Base-by-base conservation (phyloP, 23 red algal genomes). In the Pyropia haitanensis region DNA sequence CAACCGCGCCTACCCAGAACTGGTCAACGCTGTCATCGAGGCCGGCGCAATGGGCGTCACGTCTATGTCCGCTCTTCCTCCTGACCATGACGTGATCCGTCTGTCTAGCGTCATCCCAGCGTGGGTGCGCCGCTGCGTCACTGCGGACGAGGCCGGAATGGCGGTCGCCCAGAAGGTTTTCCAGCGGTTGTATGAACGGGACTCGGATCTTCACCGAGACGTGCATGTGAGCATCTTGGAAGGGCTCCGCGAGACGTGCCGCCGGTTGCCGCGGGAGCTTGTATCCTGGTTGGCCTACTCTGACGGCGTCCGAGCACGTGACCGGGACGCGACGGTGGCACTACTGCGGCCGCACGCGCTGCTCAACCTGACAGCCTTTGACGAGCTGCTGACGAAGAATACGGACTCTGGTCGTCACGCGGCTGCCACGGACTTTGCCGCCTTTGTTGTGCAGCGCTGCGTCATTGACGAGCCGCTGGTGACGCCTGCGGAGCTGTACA, bases 81-180 rank as follows among this genome's bases (percentile, higher is more conserved):
- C 55, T 24, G 83, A 88, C 57, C 83, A 88, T 55, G 73, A 79
- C 27, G 64, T 88, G 63, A 65, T 80, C 53, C 31, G 39, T 10
- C 56, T 81, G 23, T 81, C 74, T 66, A 51, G 72, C 8, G 74
- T 80, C 53, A 90, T 90, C 68, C 75, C 86, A 33, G 70, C 70
- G n/a, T 76, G 68, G 15, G 86, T 90, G 57, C 74, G 80, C 44
- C 65, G 58, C 12, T 77, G 70, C 12, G 67, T 70, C 7, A 90
- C 70, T 30, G 71, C 78, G 18, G 86, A 90, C 44, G 86, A 90
- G 56, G 86, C 86, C 4, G 75, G 77, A 0, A 81, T 90, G 71
- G 76, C 81, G 20, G 69, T 95, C 0, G 90, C 90, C 4, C 72
- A 82, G 44, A 95, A 95, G 34, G 78, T 88, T 4, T 95, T 95